A percentile compares a stretch with the other conserved stretches of the same genome.
These are phyloP conservation scores for Vararia minispora DNA, from an alignment of 768 basidiomycete genomes.

Conservation along the genomic window DNA sequence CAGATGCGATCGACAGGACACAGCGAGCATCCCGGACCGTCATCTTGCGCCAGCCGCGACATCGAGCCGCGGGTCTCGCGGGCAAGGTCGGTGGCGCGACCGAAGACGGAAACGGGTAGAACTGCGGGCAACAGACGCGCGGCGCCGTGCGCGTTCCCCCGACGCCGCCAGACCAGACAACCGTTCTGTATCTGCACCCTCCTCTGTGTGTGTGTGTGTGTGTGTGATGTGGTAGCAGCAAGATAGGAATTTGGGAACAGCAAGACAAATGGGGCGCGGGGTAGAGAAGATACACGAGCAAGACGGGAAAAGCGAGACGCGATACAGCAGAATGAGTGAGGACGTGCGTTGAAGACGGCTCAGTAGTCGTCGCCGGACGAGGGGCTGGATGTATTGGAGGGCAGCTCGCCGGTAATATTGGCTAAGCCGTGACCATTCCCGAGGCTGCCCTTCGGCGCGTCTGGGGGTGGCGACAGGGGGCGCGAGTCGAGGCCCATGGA, in stretches of 20 bases:
- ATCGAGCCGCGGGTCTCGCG: constrained; percentile 25
- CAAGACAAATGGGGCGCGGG: constrained; percentile 18
- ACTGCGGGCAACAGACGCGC: constrained; percentile 18
- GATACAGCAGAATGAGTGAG: constrained; percentile 9
- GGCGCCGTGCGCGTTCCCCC: constrained; percentile 25
- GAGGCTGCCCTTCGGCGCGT: constrained; percentile 31
- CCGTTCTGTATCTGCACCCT: too few species aligned
- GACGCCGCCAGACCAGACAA: constrained; percentile 21
- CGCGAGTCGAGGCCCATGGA: constrained; percentile 32
- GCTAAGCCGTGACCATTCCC: too few species aligned
- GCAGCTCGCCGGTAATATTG: too few species aligned
- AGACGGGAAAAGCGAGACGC: constrained; percentile 11
- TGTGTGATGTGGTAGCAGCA: too few species aligned
- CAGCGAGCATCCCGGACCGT: constrained; percentile 23
- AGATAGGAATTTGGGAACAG: constrained; percentile 25
- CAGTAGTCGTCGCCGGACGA: constrained; percentile 24
- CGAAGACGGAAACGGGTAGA: constrained; percentile 7
- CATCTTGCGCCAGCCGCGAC: constrained; percentile 25
- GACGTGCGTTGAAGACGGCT: constrained; percentile 14
- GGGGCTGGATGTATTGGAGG: constrained; percentile 41
- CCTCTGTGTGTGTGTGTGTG: too few species aligned
- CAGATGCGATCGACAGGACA: constrained; percentile 19
- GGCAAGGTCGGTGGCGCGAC: constrained; percentile 14
- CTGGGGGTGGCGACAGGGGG: constrained; percentile 57
- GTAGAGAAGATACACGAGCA: constrained; percentile 15